phyloP scores from a whole-genome alignment of 2,329 filamentous ascomycete species.

The Davidsoniella eucalypti region DNA sequence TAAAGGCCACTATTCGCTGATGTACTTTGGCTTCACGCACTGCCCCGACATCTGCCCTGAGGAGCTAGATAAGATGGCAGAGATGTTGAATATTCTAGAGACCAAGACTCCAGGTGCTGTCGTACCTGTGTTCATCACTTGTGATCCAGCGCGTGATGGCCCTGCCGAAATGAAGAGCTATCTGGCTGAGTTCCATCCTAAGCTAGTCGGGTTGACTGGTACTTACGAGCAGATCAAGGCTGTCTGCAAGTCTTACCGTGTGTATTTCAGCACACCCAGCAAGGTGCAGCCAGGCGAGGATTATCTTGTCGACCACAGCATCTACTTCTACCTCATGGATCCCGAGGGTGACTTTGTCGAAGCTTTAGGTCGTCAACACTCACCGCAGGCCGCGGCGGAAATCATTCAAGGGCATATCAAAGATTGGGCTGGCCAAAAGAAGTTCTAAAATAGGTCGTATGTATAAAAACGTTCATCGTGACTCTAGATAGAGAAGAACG shows the following conservation, averaged over 20 bases:
- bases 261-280: conserved; percentile 89
- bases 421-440: conserved; percentile 29
- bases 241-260: conserved; percentile 87
- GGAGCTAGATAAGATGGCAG: conserved; percentile 98
- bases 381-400: conserved; percentile 66
- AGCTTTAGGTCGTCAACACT: conserved; percentile 87
- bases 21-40: conserved; percentile 96
- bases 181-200: conserved; percentile 75
- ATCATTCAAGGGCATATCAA: conserved; percentile 77
- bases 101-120: conserved; percentile 35
- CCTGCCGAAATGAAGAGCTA: conserved; percentile 74
- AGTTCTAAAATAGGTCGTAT: conserved; percentile 7
- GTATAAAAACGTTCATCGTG: background rate
- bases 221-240: conserved; percentile 87
- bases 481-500: too few species aligned
- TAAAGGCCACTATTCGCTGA: conserved; percentile 71
- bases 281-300: conserved; percentile 87
- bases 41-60: conserved; percentile 98
- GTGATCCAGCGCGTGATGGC: conserved; percentile 82
- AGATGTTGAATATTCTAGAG: conserved; percentile 65
- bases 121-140: conserved; percentile 80
- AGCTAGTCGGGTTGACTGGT: conserved; percentile 77
- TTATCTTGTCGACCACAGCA: conserved; percentile 95
- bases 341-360: conserved; percentile 97
- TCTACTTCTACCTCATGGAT: conserved; percentile 99